Percentiles rank a stretch among this genome's conserved stretches.
Conservation (phyloP, 176 grass and related monocot genomes). For the Ensete ventricosum region DNA sequence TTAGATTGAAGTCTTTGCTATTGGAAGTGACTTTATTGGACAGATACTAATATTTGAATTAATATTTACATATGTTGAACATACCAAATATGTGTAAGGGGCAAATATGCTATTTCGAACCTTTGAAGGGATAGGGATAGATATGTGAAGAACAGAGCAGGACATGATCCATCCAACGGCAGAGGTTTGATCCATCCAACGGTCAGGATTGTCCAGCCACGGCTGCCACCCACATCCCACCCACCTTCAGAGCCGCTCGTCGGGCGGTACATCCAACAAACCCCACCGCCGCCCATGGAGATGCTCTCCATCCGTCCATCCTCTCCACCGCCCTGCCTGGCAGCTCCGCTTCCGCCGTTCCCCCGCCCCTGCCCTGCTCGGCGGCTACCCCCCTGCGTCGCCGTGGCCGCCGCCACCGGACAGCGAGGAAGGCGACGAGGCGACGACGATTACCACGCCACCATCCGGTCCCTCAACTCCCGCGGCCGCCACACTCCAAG, state of each 20-base stretch:
- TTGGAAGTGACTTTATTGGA: too few relatives aligned
- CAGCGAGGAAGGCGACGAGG: background rate
- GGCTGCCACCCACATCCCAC: background rate
- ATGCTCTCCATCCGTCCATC: conserved; percentile 20
- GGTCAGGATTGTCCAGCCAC: background rate
- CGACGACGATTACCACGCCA: conserved; percentile 67
- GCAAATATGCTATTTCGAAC: too few relatives aligned
- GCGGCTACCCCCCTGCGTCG: conserved; percentile 13
- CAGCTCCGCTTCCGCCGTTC: background rate
- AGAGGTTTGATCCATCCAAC: background rate
- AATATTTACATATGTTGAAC: too few relatives aligned
- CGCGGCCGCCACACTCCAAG: conserved; percentile 56
- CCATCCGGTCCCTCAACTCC: conserved; percentile 73
- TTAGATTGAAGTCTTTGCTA: too few relatives aligned
- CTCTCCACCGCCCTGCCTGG: conserved; percentile 14
- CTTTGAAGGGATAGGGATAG: too few relatives aligned
- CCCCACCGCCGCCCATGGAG: background rate
- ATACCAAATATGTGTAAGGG: too few relatives aligned
- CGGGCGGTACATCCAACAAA: background rate
- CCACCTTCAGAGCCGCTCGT: background rate
- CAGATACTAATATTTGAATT: too few relatives aligned
- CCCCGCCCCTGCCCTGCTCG: background rate
- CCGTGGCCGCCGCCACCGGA: background rate
- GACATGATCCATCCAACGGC: background rate
- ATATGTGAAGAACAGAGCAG: too few relatives aligned